phyloP scores from a whole-genome alignment of 345 rosid genomes.

The Anastatica hierochuntica region DNA sequence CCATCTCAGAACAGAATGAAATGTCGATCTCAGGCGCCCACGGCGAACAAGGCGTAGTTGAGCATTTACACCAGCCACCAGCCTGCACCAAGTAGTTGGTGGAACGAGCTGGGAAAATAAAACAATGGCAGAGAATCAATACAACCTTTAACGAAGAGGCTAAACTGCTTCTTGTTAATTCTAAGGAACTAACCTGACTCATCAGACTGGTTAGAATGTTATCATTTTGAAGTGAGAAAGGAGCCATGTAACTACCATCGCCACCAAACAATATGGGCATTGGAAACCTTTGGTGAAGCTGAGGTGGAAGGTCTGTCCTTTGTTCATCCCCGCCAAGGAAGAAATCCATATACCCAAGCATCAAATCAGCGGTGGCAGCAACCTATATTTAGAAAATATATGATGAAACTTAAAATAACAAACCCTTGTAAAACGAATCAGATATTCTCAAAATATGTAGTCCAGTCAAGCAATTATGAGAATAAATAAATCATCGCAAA shows the following conservation, averaged over 20 bases:
- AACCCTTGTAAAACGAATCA: background rate
- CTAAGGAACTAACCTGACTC: conserved; percentile 62
- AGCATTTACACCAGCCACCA: conserved; percentile 97
- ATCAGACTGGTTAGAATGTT: conserved; percentile 80
- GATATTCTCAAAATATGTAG: conserved; percentile 6
- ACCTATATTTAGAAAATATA: conserved; percentile 38
- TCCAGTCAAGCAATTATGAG: conserved; percentile 1
- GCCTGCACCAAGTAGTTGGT: conserved; percentile 86
- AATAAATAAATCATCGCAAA: conserved; percentile 10
- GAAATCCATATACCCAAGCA: conserved; percentile 94
- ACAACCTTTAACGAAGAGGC: conserved; percentile 10
- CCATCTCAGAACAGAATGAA: conserved; percentile 66
- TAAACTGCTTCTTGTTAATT: conserved; percentile 5
- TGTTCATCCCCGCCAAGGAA: conserved; percentile 99
- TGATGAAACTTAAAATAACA: background rate
- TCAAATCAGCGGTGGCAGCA: conserved; percentile 91
- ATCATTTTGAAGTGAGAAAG: conserved; percentile 89
- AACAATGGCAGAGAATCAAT: conserved; percentile 10
- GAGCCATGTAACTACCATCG: conserved; percentile 96
- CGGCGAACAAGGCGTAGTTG: conserved; percentile 83
- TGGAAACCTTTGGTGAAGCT: conserved; percentile 66
- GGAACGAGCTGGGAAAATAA: conserved; percentile 52
- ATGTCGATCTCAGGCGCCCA: conserved; percentile 64
- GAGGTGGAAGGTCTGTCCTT: conserved; percentile 83
- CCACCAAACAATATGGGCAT: conserved; percentile 86